Percentiles rank a stretch among this genome's conserved stretches.
phyloP scores from a whole-genome alignment of 768 basidiomycete species.

The Mycena vulgaris region DNA sequence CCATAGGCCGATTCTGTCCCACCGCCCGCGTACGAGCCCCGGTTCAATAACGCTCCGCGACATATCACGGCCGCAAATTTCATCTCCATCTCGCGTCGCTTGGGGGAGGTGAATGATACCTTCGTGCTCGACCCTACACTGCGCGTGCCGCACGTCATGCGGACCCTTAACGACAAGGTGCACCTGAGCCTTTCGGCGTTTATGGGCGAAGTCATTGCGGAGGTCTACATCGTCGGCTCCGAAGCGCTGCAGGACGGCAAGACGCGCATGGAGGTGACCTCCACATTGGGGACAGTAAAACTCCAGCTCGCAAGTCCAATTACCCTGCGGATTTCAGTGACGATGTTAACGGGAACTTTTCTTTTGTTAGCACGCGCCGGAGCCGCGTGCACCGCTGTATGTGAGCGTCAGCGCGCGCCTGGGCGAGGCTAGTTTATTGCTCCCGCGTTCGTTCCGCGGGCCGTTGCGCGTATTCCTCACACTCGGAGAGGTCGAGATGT shows the following conservation, averaged over 20 bases:
- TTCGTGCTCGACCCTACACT: constrained; percentile 34
- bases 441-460: constrained; percentile 38
- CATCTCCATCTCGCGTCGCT: constrained; percentile 17
- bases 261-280: constrained; percentile 27
- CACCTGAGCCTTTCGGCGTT: constrained; percentile 30
- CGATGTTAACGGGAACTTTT: not conserved
- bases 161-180: not conserved
- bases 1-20: not conserved
- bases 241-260: constrained; percentile 1
- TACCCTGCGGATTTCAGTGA: not conserved
- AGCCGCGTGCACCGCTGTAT: constrained; percentile 24
- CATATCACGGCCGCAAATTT: constrained; percentile 21
- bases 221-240: constrained; percentile 22
- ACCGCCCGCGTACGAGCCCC: constrained; percentile 23
- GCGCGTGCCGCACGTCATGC: constrained; percentile 24
- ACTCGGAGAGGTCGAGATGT: constrained; percentile 30
- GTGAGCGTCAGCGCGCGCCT: constrained; percentile 20
- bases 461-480: constrained; percentile 13
- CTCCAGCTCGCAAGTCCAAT: constrained; percentile 19
- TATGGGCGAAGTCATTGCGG: constrained; percentile 25
- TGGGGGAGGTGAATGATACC: constrained; percentile 29
- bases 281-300: constrained; percentile 13
- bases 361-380: constrained; percentile 23
- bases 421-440: constrained; percentile 21
- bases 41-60: not conserved